These are phyloP conservation scores for Aspergillus novofumigatus DNA, from an alignment of 2,329 filamentous ascomycete genomes.

Conservation along the genomic window DNA sequence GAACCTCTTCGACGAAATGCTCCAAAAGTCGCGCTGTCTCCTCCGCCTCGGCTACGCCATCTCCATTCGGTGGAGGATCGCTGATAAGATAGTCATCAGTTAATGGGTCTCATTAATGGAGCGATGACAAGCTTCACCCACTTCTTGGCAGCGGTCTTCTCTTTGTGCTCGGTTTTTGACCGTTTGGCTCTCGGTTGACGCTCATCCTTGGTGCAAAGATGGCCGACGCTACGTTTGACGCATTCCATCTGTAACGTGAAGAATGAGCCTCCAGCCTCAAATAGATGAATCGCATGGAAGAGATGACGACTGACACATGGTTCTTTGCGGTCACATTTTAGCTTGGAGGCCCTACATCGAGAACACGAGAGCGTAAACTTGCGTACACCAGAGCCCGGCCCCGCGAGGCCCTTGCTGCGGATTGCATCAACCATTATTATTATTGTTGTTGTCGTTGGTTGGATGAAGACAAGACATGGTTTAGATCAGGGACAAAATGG, in stretches of 20 bases:
- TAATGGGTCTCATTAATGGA: background rate
- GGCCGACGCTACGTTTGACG: conserved; percentile 10
- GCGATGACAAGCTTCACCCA: background rate
- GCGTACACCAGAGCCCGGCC: background rate
- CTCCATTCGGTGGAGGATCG: background rate
- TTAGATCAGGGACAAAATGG: background rate
- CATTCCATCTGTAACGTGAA: conserved; percentile 9
- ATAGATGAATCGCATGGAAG: too few relatives aligned
- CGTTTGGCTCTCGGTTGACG: conserved; percentile 14
- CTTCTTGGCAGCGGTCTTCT: background rate
- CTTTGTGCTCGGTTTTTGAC: background rate
- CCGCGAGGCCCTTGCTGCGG: background rate
- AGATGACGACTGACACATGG: conserved; percentile 2
- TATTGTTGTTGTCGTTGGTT: background rate
- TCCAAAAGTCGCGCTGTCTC: background rate
- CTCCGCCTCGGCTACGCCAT: background rate
- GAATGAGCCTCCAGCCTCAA: too few relatives aligned
- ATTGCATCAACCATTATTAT: background rate
- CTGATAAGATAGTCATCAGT: background rate
- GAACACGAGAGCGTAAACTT: conserved; percentile 11
- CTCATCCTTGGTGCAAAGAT: conserved; percentile 15
- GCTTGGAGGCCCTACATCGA: conserved; percentile 9
- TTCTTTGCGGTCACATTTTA: conserved; percentile 16
- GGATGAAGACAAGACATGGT: background rate
- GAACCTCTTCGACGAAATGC: background rate